These are phyloP conservation scores for Penicillium janthinellum DNA, from an alignment of 2,329 filamentous ascomycete species.

Conservation along the genomic window DNA sequence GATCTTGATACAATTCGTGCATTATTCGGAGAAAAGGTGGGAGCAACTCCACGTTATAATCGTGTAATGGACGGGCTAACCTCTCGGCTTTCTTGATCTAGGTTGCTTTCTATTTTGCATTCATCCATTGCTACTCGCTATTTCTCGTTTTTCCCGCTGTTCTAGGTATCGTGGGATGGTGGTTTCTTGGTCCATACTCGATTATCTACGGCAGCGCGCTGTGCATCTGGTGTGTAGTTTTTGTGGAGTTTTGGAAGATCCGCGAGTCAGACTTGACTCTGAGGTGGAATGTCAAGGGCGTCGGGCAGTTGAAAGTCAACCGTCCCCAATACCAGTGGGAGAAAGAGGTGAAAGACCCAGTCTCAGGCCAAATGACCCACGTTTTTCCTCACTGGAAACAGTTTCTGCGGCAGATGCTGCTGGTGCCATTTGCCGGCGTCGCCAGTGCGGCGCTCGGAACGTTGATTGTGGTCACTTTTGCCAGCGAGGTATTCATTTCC, in stretches of 20 bases:
- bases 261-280: conserved; percentile 84
- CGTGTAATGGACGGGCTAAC: neutral
- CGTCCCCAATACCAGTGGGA: conserved; percentile 79
- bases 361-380: conserved; percentile 77
- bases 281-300: conserved; percentile 84
- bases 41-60: neutral
- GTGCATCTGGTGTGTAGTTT: conserved; percentile 83
- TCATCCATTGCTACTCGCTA: conserved; percentile 85
- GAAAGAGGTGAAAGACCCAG: conserved; percentile 71
- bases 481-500: conserved; percentile 91
- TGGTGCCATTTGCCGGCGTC: conserved; percentile 79
- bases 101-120: conserved; percentile 95
- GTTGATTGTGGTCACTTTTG: conserved; percentile 83
- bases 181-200: conserved; percentile 83
- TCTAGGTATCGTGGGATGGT: conserved; percentile 75
- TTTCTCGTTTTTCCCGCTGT: conserved; percentile 81
- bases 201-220: conserved; percentile 75
- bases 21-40: conserved; percentile 71
- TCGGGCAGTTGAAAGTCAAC: conserved; percentile 77
- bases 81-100: conserved; percentile 26
- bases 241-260: conserved; percentile 95
- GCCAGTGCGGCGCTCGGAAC: conserved; percentile 73
- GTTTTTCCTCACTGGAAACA: conserved; percentile 77
- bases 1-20: conserved; percentile 77
- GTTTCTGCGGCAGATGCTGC: conserved; percentile 73